Evolutionary conservation across 2,329 filamentous ascomycete species (phyloP).

Genomic region (Calonectria ilicicola): DNA sequence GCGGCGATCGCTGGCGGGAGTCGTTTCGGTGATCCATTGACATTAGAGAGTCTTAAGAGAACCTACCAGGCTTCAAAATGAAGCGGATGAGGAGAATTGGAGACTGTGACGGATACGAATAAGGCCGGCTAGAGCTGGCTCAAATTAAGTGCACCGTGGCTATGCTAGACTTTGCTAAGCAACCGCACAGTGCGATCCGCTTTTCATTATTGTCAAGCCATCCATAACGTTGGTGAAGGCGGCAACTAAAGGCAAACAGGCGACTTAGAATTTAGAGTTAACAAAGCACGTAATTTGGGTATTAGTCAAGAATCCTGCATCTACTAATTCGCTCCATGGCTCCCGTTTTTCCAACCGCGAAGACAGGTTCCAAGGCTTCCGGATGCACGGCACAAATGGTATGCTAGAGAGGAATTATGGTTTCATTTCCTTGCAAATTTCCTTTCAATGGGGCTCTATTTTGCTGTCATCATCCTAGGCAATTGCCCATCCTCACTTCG

Average conservation of each 20-base stretch:
- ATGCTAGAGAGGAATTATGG: neutral
- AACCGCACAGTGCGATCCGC: conserved; percentile 42
- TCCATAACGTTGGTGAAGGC: neutral
- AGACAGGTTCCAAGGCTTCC: neutral
- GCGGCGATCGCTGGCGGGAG: conserved; percentile 36
- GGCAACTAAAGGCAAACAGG: neutral
- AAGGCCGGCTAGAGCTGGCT: conserved; percentile 3
- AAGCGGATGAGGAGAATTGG: neutral
- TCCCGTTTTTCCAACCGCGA: neutral
- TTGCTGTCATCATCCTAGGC: neutral
- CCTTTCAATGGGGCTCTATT: neutral
- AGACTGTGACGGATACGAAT: neutral
- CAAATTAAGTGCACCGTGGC: conserved; percentile 22
- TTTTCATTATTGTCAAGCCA: conserved; percentile 16
- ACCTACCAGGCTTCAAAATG: neutral
- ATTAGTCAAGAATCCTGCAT: too few species aligned
- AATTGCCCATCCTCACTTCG: neutral
- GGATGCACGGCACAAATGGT: neutral
- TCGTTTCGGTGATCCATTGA: conserved; percentile 32
- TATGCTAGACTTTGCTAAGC: conserved; percentile 35
- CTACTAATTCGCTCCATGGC: too few species aligned
- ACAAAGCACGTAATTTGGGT: neutral
- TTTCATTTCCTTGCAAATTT: neutral
- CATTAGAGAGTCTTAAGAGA: neutral
- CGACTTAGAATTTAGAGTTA: neutral